A percentile compares a stretch with the other conserved stretches of the same genome.
phyloP scores from a whole-genome alignment of 768 basidiomycete species.

The Leccinellum albellum region DNA sequence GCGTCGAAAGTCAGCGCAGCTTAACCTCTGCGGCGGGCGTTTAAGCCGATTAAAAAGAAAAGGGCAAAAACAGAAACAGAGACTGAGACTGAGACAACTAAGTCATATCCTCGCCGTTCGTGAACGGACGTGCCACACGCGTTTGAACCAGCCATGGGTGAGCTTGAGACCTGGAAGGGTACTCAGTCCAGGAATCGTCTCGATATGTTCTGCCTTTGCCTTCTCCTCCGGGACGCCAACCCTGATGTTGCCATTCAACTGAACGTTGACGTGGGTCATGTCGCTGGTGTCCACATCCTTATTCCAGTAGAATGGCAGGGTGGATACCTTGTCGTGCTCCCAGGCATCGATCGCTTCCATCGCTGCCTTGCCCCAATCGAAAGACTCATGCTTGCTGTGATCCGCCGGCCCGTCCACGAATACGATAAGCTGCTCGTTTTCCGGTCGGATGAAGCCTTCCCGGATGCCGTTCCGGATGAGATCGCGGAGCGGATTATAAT shows the following conservation, averaged over 20 bases:
- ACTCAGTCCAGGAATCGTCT: conserved; percentile 18
- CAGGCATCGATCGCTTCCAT: conserved; percentile 62
- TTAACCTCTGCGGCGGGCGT: background rate
- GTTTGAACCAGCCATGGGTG: conserved; percentile 30
- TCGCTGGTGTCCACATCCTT: conserved; percentile 35
- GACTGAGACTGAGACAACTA: background rate
- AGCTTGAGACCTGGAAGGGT: conserved; percentile 22
- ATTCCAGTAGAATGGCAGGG: conserved; percentile 49
- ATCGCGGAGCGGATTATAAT: conserved; percentile 77
- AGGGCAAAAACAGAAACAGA: background rate
- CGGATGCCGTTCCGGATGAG: conserved; percentile 65
- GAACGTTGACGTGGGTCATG: conserved; percentile 14
- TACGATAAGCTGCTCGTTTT: conserved; percentile 57
- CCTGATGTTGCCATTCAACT: background rate
- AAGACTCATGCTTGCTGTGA: conserved; percentile 48
- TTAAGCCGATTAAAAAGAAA: background rate
- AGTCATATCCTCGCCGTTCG: conserved; percentile 20
- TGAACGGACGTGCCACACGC: conserved; percentile 31
- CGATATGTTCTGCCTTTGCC: conserved; percentile 18
- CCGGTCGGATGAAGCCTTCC: conserved; percentile 69
- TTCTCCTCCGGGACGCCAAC: conserved; percentile 1
- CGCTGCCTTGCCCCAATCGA: conserved; percentile 77
- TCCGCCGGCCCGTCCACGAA: conserved; percentile 74
- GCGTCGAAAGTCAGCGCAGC: conserved; percentile 14
- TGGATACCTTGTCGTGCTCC: conserved; percentile 35